A percentile compares a stretch with the other conserved stretches of the same genome.
Conservation (phyloP, 176 grass and related monocot genomes). For the sorghum (Sorghum bicolor) region Sorghum_bicolor_NCBIv3 NC_012871.2:14370501-14371000, state of each 20-base stretch:
- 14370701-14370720: too few relatives aligned
- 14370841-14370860: neutral
- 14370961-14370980: neutral
- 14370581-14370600: neutral
- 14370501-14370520: neutral
- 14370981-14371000: constrained; percentile 1
- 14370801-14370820: neutral
- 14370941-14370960: neutral
- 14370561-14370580: neutral
- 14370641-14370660: constrained; percentile 7
- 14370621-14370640: neutral
- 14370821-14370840: neutral
- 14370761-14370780: neutral
- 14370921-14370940: neutral
- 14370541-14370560: neutral
- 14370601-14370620: neutral
- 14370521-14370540: neutral
- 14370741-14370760: too few relatives aligned
- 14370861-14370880: neutral
- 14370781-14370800: neutral
- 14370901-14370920: neutral
- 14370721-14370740: too few relatives aligned
- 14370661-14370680: neutral
- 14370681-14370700: too few relatives aligned
- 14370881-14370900: neutral